These are phyloP conservation scores for Syncephalastrum racemosum DNA, from an alignment of 371 early-diverging fungal species.

Conservation along the genomic window DNA sequence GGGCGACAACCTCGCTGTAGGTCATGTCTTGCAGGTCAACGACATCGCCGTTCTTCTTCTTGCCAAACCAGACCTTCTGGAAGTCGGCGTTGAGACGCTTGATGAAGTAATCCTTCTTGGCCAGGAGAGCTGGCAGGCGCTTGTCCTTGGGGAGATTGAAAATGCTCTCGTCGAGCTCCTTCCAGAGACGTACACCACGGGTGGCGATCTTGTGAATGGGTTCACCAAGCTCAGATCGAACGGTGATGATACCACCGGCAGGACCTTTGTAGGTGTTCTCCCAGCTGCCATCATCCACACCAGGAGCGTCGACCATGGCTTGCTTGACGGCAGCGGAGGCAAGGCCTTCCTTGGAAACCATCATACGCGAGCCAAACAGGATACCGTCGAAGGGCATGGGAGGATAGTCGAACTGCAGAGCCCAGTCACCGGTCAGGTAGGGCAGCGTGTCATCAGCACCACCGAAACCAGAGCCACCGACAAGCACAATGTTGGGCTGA, in stretches of 20 bases:
- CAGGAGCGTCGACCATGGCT: slow-evolving; percentile 89
- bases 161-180: slow-evolving; percentile 92
- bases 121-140: slow-evolving; percentile 75
- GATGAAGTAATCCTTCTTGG: slow-evolving; percentile 93
- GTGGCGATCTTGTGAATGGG: slow-evolving; percentile 98
- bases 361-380: slow-evolving; percentile 92
- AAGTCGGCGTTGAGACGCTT: slow-evolving; percentile 88
- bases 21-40: slow-evolving; percentile 91
- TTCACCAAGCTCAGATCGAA: slow-evolving; percentile 94
- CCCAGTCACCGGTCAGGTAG: slow-evolving; percentile 95
- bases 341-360: slow-evolving; percentile 92
- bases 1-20: slow-evolving; percentile 85
- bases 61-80: slow-evolving; percentile 95
- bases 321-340: slow-evolving; percentile 87
- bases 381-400: slow-evolving; percentile 97
- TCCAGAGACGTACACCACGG: slow-evolving; percentile 92
- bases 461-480: slow-evolving; percentile 94
- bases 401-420: slow-evolving; percentile 77
- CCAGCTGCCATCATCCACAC: slow-evolving; percentile 88
- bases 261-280: slow-evolving; percentile 92
- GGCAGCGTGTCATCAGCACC: slow-evolving; percentile 90
- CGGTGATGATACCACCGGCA: slow-evolving; percentile 91
- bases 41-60: slow-evolving; percentile 76
- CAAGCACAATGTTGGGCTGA: slow-evolving; percentile 82
- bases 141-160: slow-evolving; percentile 89